A percentile compares a stretch with the other conserved stretches of the same genome.
phyloP scores from a whole-genome alignment of 108 stramenopile species.

The Nannochloropsis salina region DNA sequence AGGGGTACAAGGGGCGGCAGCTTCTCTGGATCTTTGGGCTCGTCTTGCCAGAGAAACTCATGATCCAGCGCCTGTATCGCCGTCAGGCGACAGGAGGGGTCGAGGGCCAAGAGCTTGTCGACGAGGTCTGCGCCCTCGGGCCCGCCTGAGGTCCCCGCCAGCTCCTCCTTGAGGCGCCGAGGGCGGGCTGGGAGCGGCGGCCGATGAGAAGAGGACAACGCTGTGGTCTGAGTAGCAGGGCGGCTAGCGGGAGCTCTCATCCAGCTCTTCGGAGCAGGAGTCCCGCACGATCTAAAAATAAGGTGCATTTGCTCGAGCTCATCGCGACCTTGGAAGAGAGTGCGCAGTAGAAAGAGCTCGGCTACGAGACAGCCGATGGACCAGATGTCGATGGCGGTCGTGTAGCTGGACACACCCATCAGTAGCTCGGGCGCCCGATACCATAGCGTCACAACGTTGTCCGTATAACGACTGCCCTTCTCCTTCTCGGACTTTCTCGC shows the following conservation, averaged over 20 bases:
- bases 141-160: background rate
- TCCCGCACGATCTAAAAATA: constrained; percentile 43
- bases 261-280: constrained; percentile 38
- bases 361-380: constrained; percentile 27
- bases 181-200: background rate
- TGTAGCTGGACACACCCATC: constrained; percentile 39
- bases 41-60: constrained; percentile 24
- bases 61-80: constrained; percentile 41
- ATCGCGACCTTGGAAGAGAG: constrained; percentile 42
- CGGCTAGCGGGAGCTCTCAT: background rate
- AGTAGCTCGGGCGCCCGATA: constrained; percentile 55
- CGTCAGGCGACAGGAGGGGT: constrained; percentile 34
- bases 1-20: background rate
- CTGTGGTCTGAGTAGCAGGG: background rate
- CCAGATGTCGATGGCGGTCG: constrained; percentile 25
- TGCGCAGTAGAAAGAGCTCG: constrained; percentile 38
- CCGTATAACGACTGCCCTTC: constrained; percentile 33
- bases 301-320: constrained; percentile 45
- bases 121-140: constrained; percentile 30
- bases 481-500: background rate
- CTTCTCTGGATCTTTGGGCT: background rate
- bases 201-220: background rate
- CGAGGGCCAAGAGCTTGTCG: constrained; percentile 35
- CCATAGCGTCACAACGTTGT: constrained; percentile 57
- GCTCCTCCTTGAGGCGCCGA: background rate